A percentile compares a stretch with the other conserved stretches of the same genome.
Conservation (phyloP, 2,329 filamentous ascomycete species). For the Phoma sp. region DNA sequence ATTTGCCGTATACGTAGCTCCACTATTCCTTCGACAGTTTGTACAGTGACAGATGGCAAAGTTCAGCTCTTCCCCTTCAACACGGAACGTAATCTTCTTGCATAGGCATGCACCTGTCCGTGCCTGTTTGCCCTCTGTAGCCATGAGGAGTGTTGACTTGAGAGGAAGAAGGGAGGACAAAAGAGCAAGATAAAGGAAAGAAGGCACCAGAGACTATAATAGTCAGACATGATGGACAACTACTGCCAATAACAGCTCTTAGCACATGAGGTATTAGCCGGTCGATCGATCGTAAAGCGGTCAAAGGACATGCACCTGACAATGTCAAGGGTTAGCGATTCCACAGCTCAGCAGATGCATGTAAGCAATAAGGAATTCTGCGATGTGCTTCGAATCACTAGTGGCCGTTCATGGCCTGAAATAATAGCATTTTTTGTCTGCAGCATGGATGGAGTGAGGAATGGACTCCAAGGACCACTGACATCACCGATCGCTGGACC, state of each 20-base stretch:
- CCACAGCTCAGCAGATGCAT: too few relatives aligned
- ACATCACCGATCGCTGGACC: slow-evolving; percentile 10
- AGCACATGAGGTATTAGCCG: background rate
- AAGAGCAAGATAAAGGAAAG: background rate
- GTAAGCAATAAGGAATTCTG: too few relatives aligned
- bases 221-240: background rate
- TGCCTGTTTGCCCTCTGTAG: background rate
- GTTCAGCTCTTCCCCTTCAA: slow-evolving; percentile 7
- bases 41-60: slow-evolving; percentile 13
- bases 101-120: slow-evolving; percentile 14
- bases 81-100: slow-evolving; percentile 7
- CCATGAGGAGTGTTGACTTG: background rate
- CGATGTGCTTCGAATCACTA: too few relatives aligned
- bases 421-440: too few relatives aligned
- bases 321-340: too few relatives aligned
- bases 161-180: background rate
- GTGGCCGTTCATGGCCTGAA: background rate
- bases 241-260: background rate
- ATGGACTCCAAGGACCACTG: background rate
- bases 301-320: too few relatives aligned
- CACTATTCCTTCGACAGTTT: slow-evolving; percentile 9
- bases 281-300: background rate
- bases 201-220: background rate
- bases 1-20: slow-evolving; percentile 12
- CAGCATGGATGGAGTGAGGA: too few relatives aligned